Evolutionary conservation across 2,329 filamentous ascomycete genomes (phyloP).

Genomic region (Hypoxylon sp.): DNA sequence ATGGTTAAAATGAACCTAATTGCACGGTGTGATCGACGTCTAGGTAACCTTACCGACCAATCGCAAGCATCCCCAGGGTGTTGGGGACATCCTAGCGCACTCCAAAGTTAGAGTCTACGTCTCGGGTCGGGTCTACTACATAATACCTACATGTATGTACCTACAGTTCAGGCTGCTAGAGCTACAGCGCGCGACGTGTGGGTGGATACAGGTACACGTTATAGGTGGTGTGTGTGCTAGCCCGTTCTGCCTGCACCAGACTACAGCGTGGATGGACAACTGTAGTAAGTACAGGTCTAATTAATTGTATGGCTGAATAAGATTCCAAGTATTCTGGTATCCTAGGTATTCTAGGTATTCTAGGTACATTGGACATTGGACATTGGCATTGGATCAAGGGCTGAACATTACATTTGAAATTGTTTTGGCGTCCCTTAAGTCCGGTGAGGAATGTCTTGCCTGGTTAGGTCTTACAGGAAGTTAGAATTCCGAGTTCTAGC

Average conservation of each 20-base stretch:
- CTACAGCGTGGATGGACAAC: constrained; percentile 7
- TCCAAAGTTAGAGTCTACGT: constrained; percentile 31
- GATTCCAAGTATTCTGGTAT: too few species aligned
- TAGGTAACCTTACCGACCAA: constrained; percentile 27
- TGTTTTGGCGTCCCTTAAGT: constrained; percentile 26
- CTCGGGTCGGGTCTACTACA: constrained; percentile 36
- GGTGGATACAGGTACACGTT: constrained; percentile 23
- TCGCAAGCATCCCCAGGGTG: constrained; percentile 22
- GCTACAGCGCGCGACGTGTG: constrained; percentile 14
- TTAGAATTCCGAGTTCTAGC: too few species aligned
- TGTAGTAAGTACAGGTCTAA: constrained; percentile 30
- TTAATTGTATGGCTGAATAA: constrained; percentile 23
- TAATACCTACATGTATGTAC: too few species aligned
- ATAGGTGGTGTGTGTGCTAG: background rate
- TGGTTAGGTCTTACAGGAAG: too few species aligned
- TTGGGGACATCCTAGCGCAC: constrained; percentile 35
- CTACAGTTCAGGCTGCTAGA: too few species aligned
- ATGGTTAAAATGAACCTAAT: constrained; percentile 35
- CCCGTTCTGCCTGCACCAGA: constrained; percentile 1
- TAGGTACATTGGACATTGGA: too few species aligned
- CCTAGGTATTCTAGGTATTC: too few species aligned
- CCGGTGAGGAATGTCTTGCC: constrained; percentile 9
- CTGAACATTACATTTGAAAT: constrained; percentile 19
- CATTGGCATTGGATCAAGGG: constrained; percentile 15
- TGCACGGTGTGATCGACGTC: constrained; percentile 28